These are phyloP conservation scores for Musa beccarii DNA, from an alignment of 176 grass and related monocot species.

Conservation along the genomic window DNA sequence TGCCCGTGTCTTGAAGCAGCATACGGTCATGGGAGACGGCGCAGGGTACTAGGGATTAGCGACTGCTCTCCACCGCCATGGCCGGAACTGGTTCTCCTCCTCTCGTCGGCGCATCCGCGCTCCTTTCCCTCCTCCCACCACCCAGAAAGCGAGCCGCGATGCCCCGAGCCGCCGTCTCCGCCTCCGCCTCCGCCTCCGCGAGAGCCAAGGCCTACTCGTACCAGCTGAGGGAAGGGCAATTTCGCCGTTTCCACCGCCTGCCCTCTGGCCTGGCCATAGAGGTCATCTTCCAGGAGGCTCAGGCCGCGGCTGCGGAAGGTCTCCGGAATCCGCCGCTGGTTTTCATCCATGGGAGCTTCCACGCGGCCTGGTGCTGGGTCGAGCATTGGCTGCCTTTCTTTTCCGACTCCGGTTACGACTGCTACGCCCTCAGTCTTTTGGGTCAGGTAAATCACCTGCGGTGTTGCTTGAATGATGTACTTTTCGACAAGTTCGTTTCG, in stretches of 20 bases:
- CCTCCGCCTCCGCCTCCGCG: not conserved
- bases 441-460: slow-evolving; percentile 39
- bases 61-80: too few relatives aligned
- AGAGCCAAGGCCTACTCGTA: slow-evolving; percentile 20
- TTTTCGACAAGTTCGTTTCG: not conserved
- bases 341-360: slow-evolving; percentile 94
- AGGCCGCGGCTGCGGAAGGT: not conserved
- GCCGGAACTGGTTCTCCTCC: not conserved
- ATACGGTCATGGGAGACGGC: too few relatives aligned
- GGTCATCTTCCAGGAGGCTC: slow-evolving; percentile 52
- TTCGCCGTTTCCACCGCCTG: slow-evolving; percentile 53
- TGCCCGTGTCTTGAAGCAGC: too few relatives aligned
- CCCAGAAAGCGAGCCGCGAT: not conserved
- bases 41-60: too few relatives aligned
- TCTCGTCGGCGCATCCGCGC: not conserved
- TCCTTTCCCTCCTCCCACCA: not conserved
- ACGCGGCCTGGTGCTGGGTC: slow-evolving; percentile 94
- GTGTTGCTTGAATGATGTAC: not conserved
- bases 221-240: slow-evolving; percentile 61
- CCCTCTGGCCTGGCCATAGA: slow-evolving; percentile 76
- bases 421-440: slow-evolving; percentile 77
- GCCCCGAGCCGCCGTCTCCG: slow-evolving; percentile 7
- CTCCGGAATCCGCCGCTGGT: slow-evolving; percentile 38
- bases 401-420: slow-evolving; percentile 56
- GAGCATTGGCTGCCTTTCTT: slow-evolving; percentile 91